phyloP scores from a whole-genome alignment of 805 yeast species.

The Schwanniomyces vanrijiae region DNA sequence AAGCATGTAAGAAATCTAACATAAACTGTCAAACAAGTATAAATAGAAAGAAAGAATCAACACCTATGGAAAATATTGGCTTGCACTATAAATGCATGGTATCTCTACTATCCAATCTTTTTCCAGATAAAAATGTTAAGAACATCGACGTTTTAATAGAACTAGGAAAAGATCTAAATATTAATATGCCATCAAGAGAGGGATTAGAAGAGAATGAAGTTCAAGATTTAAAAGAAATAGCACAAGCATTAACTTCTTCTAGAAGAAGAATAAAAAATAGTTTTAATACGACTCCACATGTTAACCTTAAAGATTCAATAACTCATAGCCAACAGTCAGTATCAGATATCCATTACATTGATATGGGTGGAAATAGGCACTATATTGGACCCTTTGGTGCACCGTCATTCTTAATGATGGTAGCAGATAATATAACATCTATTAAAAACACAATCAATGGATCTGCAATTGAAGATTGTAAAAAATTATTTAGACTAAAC shows the following conservation, averaged over 20 bases:
- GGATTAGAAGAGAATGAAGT: conserved; percentile 3
- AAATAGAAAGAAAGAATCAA: conserved; percentile 40
- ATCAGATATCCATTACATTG: conserved; percentile 9
- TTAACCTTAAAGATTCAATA: no score
- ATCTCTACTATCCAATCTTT: conserved; percentile 37
- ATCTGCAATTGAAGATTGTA: not conserved
- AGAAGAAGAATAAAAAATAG: not conserved
- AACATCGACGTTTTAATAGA: conserved; percentile 42
- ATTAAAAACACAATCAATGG: not conserved
- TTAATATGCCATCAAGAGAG: conserved; percentile 32
- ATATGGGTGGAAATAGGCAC: conserved; percentile 13
- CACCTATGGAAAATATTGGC: conserved; percentile 41
- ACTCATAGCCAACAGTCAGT: no score
- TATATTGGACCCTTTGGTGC: conserved; percentile 16
- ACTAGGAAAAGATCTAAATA: conserved; percentile 29
- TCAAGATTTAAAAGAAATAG: conserved; percentile 1
- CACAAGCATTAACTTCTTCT: not conserved
- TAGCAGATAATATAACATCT: conserved; percentile 4
- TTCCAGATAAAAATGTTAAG: conserved; percentile 45
- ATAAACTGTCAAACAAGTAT: conserved; percentile 41
- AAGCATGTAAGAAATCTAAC: conserved; percentile 34
- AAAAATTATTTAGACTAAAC: not conserved
- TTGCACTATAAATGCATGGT: conserved; percentile 43
- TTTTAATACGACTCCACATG: not conserved
- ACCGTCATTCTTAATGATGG: conserved; percentile 8